These are phyloP conservation scores for Eucalyptus erythrocorys DNA, from an alignment of 345 rosid genomes.

Conservation along the genomic window DNA sequence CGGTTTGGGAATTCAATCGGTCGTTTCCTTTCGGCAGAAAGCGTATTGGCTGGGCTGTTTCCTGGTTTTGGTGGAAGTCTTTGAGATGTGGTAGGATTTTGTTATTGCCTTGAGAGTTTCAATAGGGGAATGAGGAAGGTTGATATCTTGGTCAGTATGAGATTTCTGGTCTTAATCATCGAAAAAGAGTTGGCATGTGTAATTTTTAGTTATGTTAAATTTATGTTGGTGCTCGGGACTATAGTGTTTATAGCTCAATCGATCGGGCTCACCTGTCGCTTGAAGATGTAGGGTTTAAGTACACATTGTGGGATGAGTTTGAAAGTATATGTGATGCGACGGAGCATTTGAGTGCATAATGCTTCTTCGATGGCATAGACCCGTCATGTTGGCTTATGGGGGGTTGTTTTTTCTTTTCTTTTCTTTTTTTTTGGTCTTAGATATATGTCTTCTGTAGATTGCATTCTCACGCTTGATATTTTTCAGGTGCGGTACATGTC, in stretches of 20 bases:
- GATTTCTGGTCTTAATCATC: neutral
- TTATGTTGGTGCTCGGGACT: neutral
- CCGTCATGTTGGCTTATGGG: neutral
- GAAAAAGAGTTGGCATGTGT: neutral
- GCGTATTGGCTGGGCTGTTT: neutral
- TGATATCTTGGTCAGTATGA: neutral
- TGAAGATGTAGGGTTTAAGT: neutral
- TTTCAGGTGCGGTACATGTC: constrained; percentile 71
- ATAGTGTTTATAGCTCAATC: neutral
- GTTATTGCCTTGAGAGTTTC: neutral
- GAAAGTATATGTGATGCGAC: neutral
- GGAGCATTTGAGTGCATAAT: neutral
- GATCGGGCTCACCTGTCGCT: neutral
- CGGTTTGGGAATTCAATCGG: neutral
- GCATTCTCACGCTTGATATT: neutral
- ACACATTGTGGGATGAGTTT: neutral
- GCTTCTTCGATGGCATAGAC: neutral
- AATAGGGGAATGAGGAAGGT: neutral
- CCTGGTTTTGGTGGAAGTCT: neutral
- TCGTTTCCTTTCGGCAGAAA: neutral
- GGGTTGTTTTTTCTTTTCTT: neutral
- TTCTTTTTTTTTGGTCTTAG: neutral
- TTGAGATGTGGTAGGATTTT: neutral
- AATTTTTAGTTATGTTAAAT: neutral
- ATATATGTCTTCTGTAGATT: neutral